Evolutionary conservation across 2,329 filamentous ascomycete species (phyloP), one percentile per base, ranked within the genome.

Genomic region (Aspergillus piperis): DNA sequence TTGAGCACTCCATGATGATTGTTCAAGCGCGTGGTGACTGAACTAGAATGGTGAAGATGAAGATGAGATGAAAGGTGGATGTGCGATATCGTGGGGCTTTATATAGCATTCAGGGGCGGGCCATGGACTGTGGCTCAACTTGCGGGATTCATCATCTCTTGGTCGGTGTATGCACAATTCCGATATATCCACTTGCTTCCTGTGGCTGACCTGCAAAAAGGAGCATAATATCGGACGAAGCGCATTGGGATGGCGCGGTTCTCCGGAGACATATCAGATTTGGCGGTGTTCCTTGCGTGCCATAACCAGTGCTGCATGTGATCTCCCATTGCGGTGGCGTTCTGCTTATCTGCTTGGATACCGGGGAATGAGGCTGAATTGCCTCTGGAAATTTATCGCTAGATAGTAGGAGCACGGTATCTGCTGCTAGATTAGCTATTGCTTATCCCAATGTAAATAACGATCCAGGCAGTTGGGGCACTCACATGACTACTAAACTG

Each of bases 201-300:
- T 6, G 32, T 36, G 10, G n/a, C 6, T 39, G 11, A 27, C 25
- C 41, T 41, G 38, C 52, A 13, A 7, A 11, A 8, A 32, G 15
- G 23, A 44, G 25, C 41, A 32, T 19, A 27, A 44, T 42, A 30
- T 44, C 25, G 13, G 38, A 27, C 23, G 27, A 19, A 30, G 23
- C 25, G 53, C 27, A 25, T 17, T 47, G 10, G 15, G 39, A 8
- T 50, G 41, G 38, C 15, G 27, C 53, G 39, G 17, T 27, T 2
- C 17, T 44, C 53, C 36, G 25, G 21, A 23, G 53, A 55, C 27
- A 55, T 27, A 55, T 55, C 53, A 55, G 53, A 55, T 55, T 17
- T n/a, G 7, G 23, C 5, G 10, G 10, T 8, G 39, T 55, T 8
- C 53, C 53, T 55, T 55, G 53, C 39, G 17, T 44, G 11, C 30